Conservation (phyloP, 306 rosid genomes). For the Carpinus fangiana region DNA sequence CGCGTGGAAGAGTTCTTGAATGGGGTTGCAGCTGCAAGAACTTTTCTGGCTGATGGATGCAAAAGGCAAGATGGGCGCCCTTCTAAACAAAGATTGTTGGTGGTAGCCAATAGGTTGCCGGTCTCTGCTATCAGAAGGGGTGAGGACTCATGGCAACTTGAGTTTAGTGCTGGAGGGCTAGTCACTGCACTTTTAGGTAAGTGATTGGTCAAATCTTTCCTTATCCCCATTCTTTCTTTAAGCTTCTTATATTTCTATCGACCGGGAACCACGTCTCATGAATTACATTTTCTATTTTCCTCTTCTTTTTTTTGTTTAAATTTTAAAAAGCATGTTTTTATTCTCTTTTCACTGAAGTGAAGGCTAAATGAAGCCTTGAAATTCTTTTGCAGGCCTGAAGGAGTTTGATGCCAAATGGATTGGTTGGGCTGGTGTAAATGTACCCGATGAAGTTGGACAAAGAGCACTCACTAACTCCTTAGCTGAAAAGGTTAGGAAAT, state of each 20-base stretch:
- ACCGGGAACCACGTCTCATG: neutral
- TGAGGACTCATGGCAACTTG: conserved; percentile 80
- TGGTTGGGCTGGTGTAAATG: conserved; percentile 99
- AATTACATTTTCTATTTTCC: neutral
- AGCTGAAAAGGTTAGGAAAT: conserved; percentile 79
- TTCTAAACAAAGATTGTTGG: conserved; percentile 71
- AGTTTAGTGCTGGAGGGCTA: conserved; percentile 88
- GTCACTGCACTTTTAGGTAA: conserved; percentile 97
- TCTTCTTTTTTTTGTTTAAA: neutral
- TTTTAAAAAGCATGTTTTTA: conserved; percentile 1
- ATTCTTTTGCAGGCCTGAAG: conserved; percentile 76
- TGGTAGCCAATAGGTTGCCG: conserved; percentile 92
- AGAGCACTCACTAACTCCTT: conserved; percentile 73
- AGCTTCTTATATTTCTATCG: conserved; percentile 14
- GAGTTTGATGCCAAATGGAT: conserved; percentile 97
- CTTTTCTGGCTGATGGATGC: conserved; percentile 36
- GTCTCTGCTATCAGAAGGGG: conserved; percentile 89
- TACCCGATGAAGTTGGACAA: conserved; percentile 79
- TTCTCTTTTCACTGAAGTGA: conserved; percentile 14
- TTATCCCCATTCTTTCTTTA: conserved; percentile 19
- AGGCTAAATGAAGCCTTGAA: conserved; percentile 30
- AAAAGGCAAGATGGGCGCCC: conserved; percentile 59
- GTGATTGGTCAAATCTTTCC: conserved; percentile 30
- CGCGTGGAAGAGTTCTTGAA: conserved; percentile 60
- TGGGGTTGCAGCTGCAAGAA: conserved; percentile 30